A percentile compares a stretch with the other conserved stretches of the same genome.
Conservation (phyloP, 768 basidiomycete genomes). For the Obba rivulosa region DNA sequence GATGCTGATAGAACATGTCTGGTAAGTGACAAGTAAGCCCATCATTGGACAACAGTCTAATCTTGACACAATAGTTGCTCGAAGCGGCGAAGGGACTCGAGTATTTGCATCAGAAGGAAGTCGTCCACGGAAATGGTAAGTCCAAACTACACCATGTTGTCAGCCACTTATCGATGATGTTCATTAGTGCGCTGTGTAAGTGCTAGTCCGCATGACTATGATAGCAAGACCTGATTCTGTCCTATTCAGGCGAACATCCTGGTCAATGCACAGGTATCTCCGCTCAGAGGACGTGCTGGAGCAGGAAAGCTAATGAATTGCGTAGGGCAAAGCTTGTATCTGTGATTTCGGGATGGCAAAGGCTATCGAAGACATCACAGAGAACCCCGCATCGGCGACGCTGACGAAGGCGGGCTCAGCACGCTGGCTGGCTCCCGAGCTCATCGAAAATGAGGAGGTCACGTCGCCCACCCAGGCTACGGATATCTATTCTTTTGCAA, state of each 20-base stretch:
- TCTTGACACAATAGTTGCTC: constrained; percentile 29
- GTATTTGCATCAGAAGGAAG: constrained; percentile 46
- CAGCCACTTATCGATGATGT: constrained; percentile 2
- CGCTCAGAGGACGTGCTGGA: background rate
- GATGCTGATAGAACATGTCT: constrained; percentile 36
- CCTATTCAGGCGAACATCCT: constrained; percentile 48
- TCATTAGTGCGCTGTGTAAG: constrained; percentile 55
- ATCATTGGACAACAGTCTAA: background rate
- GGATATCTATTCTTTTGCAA: constrained; percentile 55
- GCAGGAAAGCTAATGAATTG: background rate
- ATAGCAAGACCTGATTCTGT: background rate
- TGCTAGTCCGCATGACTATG: constrained; percentile 2
- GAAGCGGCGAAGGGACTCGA: constrained; percentile 53
- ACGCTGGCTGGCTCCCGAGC: constrained; percentile 60
- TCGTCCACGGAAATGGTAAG: constrained; percentile 61
- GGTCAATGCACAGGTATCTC: constrained; percentile 41
- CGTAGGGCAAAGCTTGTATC: constrained; percentile 48
- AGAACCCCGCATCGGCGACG: constrained; percentile 39
- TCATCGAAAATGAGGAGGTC: constrained; percentile 38
- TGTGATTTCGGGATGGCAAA: constrained; percentile 65
- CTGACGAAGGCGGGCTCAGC: constrained; percentile 42
- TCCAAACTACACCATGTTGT: constrained; percentile 2
- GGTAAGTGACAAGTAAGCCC: constrained; percentile 25
- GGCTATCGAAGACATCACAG: constrained; percentile 53
- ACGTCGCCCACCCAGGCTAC: constrained; percentile 39